Evolutionary conservation across 257 asterid genomes (phyloP).

Genomic region (Nicotiana benthamiana): DNA sequence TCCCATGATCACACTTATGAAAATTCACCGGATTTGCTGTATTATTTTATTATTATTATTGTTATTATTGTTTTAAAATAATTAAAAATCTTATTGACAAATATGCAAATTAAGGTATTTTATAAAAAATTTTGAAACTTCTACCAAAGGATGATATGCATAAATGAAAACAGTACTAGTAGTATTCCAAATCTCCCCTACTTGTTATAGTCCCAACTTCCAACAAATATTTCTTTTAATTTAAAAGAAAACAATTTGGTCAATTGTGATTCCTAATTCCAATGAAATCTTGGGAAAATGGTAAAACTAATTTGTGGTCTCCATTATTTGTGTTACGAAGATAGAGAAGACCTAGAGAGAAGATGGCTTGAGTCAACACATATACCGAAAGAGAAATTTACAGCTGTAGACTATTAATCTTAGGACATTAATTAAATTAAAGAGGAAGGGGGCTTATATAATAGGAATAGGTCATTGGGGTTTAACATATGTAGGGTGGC

Average conservation of each 20-base stretch:
- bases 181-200: background rate
- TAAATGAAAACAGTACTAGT: no score
- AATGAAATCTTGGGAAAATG: background rate
- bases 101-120: no score
- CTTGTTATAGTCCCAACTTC: background rate
- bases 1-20: no score
- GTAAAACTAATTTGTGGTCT: background rate
- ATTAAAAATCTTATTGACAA: no score
- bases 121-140: no score
- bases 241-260: background rate
- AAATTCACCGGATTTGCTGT: no score
- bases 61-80: no score
- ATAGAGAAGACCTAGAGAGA: background rate
- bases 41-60: no score
- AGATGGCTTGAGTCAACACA: background rate
- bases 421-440: background rate
- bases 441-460: background rate
- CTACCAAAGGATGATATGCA: background rate
- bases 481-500: slow-evolving; percentile 1
- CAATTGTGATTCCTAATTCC: background rate
- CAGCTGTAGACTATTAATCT: background rate
- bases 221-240: background rate
- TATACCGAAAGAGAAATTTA: background rate
- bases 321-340: background rate
- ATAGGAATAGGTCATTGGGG: background rate